Evolutionary conservation across 495 filamentous ascomycete species (phyloP).

Genomic region (Hypoxylon lienhwacheense): DNA sequence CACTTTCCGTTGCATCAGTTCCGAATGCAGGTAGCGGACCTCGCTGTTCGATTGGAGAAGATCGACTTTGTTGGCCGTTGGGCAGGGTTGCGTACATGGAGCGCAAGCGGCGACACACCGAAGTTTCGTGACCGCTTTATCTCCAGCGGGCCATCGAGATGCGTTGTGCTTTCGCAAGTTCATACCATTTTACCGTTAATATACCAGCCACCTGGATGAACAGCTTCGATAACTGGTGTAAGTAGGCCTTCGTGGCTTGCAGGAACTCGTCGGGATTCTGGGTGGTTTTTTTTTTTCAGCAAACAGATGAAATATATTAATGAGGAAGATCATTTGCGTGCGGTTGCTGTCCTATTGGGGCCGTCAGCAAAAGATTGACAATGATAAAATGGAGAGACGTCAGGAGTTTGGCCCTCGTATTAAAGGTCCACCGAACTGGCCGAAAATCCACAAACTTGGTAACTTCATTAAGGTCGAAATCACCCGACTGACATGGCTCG

Average conservation of each 20-base stretch:
- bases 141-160: not conserved
- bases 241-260: too few relatives aligned
- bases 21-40: not conserved
- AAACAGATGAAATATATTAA: too few relatives aligned
- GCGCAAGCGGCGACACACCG: not conserved
- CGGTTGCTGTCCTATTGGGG: too few relatives aligned
- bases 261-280: too few relatives aligned
- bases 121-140: not conserved
- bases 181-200: not conserved
- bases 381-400: not conserved
- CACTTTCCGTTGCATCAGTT: not conserved
- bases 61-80: not conserved
- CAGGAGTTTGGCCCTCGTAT: conserved; percentile 1
- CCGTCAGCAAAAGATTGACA: too few relatives aligned
- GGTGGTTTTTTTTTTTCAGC: too few relatives aligned
- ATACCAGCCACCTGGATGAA: too few relatives aligned
- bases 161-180: not conserved
- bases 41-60: not conserved
- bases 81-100: not conserved
- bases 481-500: conserved; percentile 17
- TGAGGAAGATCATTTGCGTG: too few relatives aligned
- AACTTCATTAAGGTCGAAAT: conserved; percentile 17
- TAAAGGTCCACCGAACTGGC: too few relatives aligned
- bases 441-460: too few relatives aligned
- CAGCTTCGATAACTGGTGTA: too few relatives aligned